Evolutionary conservation across 345 rosid genomes (phyloP), one percentile per base, ranked within the genome.

Genomic region (Bretschneidera sinensis): DNA sequence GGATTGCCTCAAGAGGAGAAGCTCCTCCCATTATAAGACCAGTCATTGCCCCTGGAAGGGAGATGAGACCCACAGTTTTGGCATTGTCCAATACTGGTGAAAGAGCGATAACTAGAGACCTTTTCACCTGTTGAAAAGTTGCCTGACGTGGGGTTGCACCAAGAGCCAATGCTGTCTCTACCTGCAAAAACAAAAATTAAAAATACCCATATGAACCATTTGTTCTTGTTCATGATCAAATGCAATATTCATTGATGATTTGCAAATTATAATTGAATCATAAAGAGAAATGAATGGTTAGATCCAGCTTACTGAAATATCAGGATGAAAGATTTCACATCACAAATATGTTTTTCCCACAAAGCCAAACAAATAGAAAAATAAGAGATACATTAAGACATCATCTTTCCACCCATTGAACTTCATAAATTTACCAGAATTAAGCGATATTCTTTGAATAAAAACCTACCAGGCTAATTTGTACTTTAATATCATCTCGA

Each of bases 11-110:
- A 0, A 85, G 61, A 0, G 97, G 96, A 5, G 97, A 87, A 8
- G 98, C 90, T 50, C 98, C 98, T 8, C 97, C 98, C 98, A 92
- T 89, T 61, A 92, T 92, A 62, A 92, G 83, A 18, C 96, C 90
- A 0, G 97, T 92, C 97, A 89, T 92, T 0, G 98, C 96, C 0
- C 97, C 96, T 0, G 98, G 98, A 31, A 89, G 75, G 0, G 96
- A 87, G 21, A 89, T 89, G 47, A 92, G 80, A n/a, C 97, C 97
- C 16, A 92, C 98, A 0, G 97, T 89, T 74, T 92, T 92, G 0
- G 96, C 94, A 68, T 79, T 89, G 83, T 89, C 98, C n/a, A 92
- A 49, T 6, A 89, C 92, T 0, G 97, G 96, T 18, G 98, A 92
- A 0, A 92, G 79, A 5, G 97, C 89, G 6, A 89, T 85, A 2